phyloP scores from a whole-genome alignment of 1,284 basidiomycete species.

The Exobasidium cylindrosporum region DNA sequence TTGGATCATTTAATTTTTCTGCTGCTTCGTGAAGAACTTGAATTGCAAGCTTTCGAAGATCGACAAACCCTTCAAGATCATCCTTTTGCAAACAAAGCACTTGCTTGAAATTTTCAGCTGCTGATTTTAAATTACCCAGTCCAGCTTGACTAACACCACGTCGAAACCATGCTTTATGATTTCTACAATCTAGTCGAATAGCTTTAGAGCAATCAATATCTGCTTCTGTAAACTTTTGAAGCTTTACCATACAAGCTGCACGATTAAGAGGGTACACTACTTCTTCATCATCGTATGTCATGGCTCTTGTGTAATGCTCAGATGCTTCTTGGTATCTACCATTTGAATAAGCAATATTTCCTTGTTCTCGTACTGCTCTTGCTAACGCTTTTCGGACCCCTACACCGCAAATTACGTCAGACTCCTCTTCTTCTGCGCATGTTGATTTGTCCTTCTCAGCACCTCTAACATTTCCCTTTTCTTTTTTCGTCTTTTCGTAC shows the following conservation, averaged over 20 bases:
- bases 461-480: background rate
- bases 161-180: conserved; percentile 28
- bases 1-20: background rate
- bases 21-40: background rate
- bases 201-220: conserved; percentile 24
- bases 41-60: conserved; percentile 14
- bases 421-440: background rate
- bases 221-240: conserved; percentile 20
- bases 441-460: background rate
- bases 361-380: conserved; percentile 20
- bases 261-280: conserved; percentile 28
- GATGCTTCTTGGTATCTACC: conserved; percentile 13
- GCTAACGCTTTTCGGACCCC: conserved; percentile 18
- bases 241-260: conserved; percentile 25
- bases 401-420: conserved; percentile 9
- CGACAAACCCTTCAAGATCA: conserved; percentile 15
- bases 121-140: conserved; percentile 17
- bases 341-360: conserved; percentile 17
- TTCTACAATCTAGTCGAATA: conserved; percentile 18
- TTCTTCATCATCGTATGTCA: conserved; percentile 24
- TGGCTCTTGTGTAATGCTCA: conserved; percentile 28
- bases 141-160: conserved; percentile 20
- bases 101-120: conserved; percentile 21
- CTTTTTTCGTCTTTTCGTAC: conserved; percentile 5
- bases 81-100: conserved; percentile 16